These are phyloP conservation scores for Backusella tuberculispora DNA, from an alignment of 192 early-diverging fungal genomes.

Conservation along the genomic window DNA sequence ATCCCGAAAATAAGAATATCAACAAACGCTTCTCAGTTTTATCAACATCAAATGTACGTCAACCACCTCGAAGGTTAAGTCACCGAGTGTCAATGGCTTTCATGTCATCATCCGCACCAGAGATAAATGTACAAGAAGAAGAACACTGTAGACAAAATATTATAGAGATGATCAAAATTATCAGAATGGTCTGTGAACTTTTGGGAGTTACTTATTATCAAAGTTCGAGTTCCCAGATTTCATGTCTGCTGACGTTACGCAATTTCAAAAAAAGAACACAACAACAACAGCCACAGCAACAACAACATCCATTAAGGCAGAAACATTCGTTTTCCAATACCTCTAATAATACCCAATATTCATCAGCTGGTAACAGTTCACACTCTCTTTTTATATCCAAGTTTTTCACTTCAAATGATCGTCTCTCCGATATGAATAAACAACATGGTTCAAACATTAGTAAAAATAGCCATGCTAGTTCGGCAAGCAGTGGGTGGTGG, in stretches of 20 bases:
- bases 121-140: conserved; percentile 2
- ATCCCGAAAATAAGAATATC: not conserved
- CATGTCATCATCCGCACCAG: not conserved
- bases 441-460: not conserved
- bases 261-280: conserved; percentile 19
- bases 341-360: conserved; percentile 1
- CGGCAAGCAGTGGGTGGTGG: not conserved
- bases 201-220: conserved; percentile 39
- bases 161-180: conserved; percentile 10
- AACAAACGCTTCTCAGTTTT: not conserved
- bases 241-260: conserved; percentile 35
- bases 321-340: not conserved
- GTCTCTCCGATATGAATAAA: conserved; percentile 14
- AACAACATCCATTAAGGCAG: not conserved
- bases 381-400: conserved; percentile 19
- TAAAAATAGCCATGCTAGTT: not conserved
- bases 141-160: conserved; percentile 8
- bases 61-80: not conserved
- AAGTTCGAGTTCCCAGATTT: conserved; percentile 14
- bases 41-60: not conserved
- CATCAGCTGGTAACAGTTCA: not conserved
- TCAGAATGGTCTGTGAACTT: conserved; percentile 35
- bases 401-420: conserved; percentile 17
- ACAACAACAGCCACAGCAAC: not conserved
- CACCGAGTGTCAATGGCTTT: conserved; percentile 19